Evolutionary conservation across 2,329 filamentous ascomycete species (phyloP), one percentile per base, ranked within the genome.

Genomic region (Samsoniella hepiali): DNA sequence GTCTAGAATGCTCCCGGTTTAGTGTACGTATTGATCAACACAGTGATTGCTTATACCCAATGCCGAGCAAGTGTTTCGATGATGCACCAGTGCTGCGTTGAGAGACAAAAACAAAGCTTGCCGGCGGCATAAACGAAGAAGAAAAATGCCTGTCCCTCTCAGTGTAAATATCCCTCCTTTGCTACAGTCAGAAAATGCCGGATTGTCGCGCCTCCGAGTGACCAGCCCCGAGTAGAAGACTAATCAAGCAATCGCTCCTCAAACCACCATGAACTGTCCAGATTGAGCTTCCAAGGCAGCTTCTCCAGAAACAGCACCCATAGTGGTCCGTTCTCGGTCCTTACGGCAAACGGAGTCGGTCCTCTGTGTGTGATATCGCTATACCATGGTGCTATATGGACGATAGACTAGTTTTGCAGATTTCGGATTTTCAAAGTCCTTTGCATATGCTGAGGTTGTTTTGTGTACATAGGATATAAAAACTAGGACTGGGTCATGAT

Each of bases 341-440:
- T 47, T 22, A 8, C 44, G 6, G 10, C n/a, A 27, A 47, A 47
- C 44, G 44, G 44, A 8, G 17, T 22, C 44, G 44, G 44, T 47
- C 44, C 44, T 22, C n/a, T 22, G n/a, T 22, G 44, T 22, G 44
- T 47, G 6, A 47, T n/a, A 22, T 47, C n/a, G n/a, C n/a, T n/a
- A 60, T 60, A 60, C 49, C 47, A 53, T 36, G 58, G 58, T 27
- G 36, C 36, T 32, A 44, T 29, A 55, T 17, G 54, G 42, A 50
- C 51, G 27, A 58, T 56, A 60, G 13, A 53, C 15, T 32, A 13
- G 22, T 31, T 44, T 44, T 42, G n/a, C 15, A 1, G 9, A 44
- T 27, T 32, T 49, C 29, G 2, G 45, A 13, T 38, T 50, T 50
- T 11, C n/a, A n/a, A n/a, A 10, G 36, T 34, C 38, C 11, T 44